Evolutionary conservation across 306 rosid species (phyloP), one percentile per base, ranked within the genome.

Genomic region (Senna tora): DNA sequence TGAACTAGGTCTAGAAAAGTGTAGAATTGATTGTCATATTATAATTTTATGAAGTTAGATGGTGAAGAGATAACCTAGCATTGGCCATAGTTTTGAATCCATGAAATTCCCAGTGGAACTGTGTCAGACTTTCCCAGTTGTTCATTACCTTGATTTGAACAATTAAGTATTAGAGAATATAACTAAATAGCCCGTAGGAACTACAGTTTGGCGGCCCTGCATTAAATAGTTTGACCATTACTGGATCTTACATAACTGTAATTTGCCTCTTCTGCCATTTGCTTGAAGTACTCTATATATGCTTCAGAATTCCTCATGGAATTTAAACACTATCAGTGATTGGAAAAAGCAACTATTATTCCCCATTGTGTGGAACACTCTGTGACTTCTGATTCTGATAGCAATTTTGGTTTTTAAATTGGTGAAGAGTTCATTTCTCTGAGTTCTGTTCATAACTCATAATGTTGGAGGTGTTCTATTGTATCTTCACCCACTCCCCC

Each of bases 371-470:
- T 54, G 68, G 41, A 43, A 25, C 67, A 55, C 54, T 36, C 36
- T 3, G 14, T n/a, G 34, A 21, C 54, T 56, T 63, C 30, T 19
- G 57, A 38, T 8, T 11, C 45, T 50, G 47, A 50, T 45, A 45
- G 15, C 9, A 69, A 49, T 42, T 36, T 69, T 51, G 30, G 42
- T 5, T 50, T 47, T 50, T 51, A 28, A 69, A 38, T 39, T 10
- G 38, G 51, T 77, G 67, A 36, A 33, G 25, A 63, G n/a, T 17
- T 59, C 65, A 51, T 42, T 25, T 33, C 66, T 28, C 66, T 28
- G 54, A 16, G 55, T 42, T 36, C 57, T 52, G 32, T 25, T 25
- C 38, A 41, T 65, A n/a, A n/a, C 25, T 25, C 38, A 42, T 20
- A 53, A 53, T 20, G 20, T 30, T 53, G 59, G 30, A 25, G 30